These are phyloP conservation scores for Lecanicillium sp. DNA, from an alignment of 2,329 filamentous ascomycete genomes.

Conservation along the genomic window DNA sequence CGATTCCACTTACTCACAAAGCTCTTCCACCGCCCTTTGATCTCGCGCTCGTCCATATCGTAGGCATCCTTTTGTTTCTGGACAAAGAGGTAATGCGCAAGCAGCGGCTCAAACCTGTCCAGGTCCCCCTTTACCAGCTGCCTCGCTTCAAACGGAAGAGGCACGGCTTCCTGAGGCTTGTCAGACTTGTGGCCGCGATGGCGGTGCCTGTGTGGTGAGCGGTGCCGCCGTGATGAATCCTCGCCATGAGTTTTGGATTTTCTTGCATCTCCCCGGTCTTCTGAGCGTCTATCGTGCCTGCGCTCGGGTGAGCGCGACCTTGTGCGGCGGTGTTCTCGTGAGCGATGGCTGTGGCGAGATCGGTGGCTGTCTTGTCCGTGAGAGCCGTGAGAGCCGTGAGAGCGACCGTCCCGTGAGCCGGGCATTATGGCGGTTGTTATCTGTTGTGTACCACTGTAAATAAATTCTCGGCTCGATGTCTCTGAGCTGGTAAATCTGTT, in stretches of 20 bases:
- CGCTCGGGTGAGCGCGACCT: slow-evolving; percentile 11
- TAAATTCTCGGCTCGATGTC: background rate
- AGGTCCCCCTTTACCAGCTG: slow-evolving; percentile 62
- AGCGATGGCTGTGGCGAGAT: slow-evolving; percentile 2
- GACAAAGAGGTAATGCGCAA: slow-evolving; percentile 78
- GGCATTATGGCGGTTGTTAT: too few relatives aligned
- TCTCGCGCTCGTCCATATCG: slow-evolving; percentile 64
- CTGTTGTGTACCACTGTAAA: too few relatives aligned
- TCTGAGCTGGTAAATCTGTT: too few relatives aligned
- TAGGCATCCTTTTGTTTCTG: slow-evolving; percentile 71
- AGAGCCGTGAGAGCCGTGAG: background rate
- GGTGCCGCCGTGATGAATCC: slow-evolving; percentile 5
- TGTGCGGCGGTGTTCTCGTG: slow-evolving; percentile 5
- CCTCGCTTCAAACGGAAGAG: slow-evolving; percentile 58
- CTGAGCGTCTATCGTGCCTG: slow-evolving; percentile 8
- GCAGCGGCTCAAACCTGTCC: slow-evolving; percentile 57
- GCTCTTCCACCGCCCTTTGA: slow-evolving; percentile 84
- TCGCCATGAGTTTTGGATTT: background rate
- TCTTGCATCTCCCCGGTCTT: slow-evolving; percentile 6
- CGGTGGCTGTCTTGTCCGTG: background rate
- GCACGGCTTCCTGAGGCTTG: background rate
- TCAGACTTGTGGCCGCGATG: slow-evolving; percentile 9
- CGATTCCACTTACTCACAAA: slow-evolving; percentile 90
- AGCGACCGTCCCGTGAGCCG: too few relatives aligned
- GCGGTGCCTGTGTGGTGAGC: slow-evolving; percentile 8